Base-by-base conservation (phyloP, 2,329 filamentous ascomycete genomes). In the Fusarium vanettenii region DNA sequence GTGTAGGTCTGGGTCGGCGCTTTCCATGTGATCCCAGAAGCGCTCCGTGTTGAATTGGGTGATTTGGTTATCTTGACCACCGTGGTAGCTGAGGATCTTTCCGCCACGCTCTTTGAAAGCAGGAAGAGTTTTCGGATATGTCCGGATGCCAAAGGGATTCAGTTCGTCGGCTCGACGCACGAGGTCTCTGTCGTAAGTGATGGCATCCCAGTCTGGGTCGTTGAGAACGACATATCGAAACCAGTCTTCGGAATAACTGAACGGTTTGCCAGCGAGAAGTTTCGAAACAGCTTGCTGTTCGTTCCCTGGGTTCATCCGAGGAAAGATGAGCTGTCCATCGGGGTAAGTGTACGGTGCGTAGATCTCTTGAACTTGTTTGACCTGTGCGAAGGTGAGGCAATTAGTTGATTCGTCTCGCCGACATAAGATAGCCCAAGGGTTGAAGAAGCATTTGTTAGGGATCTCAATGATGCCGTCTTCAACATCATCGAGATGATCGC, bases 401-500 rank as follows among this genome's bases (percentile, higher is more conserved):
- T 27, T 4, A 1, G 27, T 48, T 2, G 60, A 10, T 10, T 48
- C 10, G 5, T 37, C 5, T 22, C 29, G 20, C 0, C 45, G 29
- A 27, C 60, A 62, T 1, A 48, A 22, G 1, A 62, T 16, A 37
- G 60, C 20, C 60, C 45, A 37, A 16, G 48, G 61, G 33, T 52
- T 56, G n/a, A 64, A 64, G 45, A 64, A 64, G 33, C 61, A 64
- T 14, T 27, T 45, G 45, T 33, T 39, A 1, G 48, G 35, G 4
- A 43, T 29, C 25, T 55, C 45, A 48, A 90, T 82, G 66, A 90
- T 88, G 18, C 83, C 84, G 67, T 90, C 88, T 2, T 79, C 71
- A 1, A 88, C 79, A 2, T 88, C 87, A 69, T 90, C 88, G 27
- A 85, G 79, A 2, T 63, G 77, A 71, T 90, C 88, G 72, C 88